phyloP scores from a whole-genome alignment of 176 grass and related monocot species.

The Aegilops speltoides region DNA sequence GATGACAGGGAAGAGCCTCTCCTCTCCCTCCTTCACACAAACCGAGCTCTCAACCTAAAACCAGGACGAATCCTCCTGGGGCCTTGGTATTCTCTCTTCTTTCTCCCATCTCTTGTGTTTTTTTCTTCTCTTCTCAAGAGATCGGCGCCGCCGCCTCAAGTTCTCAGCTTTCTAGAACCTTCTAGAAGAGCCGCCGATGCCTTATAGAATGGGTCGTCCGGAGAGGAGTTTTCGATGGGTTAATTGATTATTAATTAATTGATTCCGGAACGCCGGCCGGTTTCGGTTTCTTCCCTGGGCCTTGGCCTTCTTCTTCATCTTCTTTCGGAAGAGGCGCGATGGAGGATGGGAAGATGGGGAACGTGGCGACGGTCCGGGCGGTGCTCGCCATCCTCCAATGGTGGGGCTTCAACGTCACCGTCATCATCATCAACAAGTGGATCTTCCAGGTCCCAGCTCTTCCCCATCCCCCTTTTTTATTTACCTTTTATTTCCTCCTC shows the following conservation, averaged over 20 bases:
- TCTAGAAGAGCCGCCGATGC: not conserved
- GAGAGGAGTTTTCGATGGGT: slow-evolving; percentile 19
- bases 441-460: slow-evolving; percentile 85
- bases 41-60: slow-evolving; percentile 44
- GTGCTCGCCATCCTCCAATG: slow-evolving; percentile 88
- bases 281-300: not conserved
- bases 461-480: not conserved
- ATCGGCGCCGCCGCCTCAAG: not conserved
- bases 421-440: slow-evolving; percentile 99
- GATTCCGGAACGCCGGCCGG: slow-evolving; percentile 10
- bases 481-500: not conserved
- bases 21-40: slow-evolving; percentile 27
- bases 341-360: slow-evolving; percentile 65
- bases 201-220: slow-evolving; percentile 15
- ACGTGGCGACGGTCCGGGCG: slow-evolving; percentile 51
- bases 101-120: not conserved
- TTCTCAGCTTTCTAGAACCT: not conserved
- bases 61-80: not conserved
- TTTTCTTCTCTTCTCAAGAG: not conserved
- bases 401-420: slow-evolving; percentile 99
- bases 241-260: not conserved
- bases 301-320: not conserved
- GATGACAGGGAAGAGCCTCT: not conserved
- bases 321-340: slow-evolving; percentile 13
- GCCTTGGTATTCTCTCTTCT: not conserved